A percentile compares a stretch with the other conserved stretches of the same genome.
phyloP scores from a whole-genome alignment of 495 filamentous ascomycete species.

The Neurospora sp. region DNA sequence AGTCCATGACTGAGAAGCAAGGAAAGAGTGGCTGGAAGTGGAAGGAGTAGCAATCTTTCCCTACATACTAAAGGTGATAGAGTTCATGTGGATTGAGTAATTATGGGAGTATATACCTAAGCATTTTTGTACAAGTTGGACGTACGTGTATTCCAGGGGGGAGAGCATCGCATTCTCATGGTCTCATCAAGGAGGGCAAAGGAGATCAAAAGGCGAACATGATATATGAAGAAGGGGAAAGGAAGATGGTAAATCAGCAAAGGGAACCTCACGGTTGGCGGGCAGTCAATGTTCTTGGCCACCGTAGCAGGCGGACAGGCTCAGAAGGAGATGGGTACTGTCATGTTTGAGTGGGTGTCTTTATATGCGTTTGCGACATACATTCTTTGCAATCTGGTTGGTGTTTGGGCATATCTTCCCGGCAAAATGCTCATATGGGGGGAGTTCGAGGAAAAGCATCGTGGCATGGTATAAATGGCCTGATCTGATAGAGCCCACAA shows the following conservation, averaged over 20 bases:
- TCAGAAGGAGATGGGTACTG: background rate
- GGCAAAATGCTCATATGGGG: background rate
- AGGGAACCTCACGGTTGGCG: background rate
- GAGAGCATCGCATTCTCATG: background rate
- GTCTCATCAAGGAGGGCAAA: background rate
- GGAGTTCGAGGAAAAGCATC: background rate
- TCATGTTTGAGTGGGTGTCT: background rate
- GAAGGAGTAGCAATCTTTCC: constrained; percentile 12
- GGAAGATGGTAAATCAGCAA: background rate
- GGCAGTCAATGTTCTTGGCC: background rate
- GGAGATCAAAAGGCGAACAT: background rate
- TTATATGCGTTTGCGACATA: background rate
- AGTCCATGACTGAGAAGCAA: constrained; percentile 10
- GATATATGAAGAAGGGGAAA: background rate
- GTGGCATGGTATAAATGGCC: background rate
- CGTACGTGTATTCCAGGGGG: background rate
- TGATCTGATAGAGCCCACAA: background rate
- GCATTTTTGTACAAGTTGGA: background rate
- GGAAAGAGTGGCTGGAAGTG: constrained; percentile 15
- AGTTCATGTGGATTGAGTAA: background rate
- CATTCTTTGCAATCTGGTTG: background rate
- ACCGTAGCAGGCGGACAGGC: background rate
- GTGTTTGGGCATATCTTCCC: background rate
- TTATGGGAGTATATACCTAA: background rate
- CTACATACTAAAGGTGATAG: background rate